Percentiles rank a stretch among this genome's conserved stretches.
Evolutionary conservation across 495 filamentous ascomycete species (phyloP).

Genomic region (Penicillium silybi): DNA sequence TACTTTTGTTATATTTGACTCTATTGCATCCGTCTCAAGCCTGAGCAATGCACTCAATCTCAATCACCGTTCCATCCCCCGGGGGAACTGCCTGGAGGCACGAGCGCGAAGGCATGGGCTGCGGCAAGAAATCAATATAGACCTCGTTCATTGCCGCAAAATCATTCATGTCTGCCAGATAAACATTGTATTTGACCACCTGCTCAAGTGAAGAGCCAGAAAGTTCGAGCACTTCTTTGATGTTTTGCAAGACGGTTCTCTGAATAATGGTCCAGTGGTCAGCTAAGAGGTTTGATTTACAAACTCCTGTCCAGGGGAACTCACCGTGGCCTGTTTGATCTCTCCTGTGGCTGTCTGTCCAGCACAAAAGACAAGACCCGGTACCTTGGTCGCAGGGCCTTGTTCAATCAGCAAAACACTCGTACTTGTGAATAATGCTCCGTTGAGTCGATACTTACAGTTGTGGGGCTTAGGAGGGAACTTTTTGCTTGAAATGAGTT

Average conservation of each 20-base stretch:
- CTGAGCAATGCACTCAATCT: constrained; percentile 39
- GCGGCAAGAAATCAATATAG: constrained; percentile 39
- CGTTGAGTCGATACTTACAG: constrained; percentile 15
- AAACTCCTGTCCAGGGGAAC: neutral
- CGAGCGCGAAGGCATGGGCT: constrained; percentile 38
- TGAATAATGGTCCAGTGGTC: neutral
- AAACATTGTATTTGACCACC: constrained; percentile 67
- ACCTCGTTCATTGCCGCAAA: constrained; percentile 62
- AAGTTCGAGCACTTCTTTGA: constrained; percentile 59
- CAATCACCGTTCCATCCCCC: constrained; percentile 35
- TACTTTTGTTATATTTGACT: too few relatives aligned
- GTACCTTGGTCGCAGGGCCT: constrained; percentile 37
- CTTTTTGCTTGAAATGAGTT: constrained; percentile 40
- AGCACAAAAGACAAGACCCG: constrained; percentile 38
- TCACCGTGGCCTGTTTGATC: constrained; percentile 38
- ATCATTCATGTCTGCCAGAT: constrained; percentile 64
- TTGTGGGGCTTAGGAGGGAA: constrained; percentile 42
- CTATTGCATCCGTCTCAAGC: constrained; percentile 2
- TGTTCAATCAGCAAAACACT: constrained; percentile 4
- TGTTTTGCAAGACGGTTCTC: constrained; percentile 48
- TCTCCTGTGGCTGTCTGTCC: constrained; percentile 42
- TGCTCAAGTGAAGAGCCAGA: constrained; percentile 57
- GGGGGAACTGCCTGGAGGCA: constrained; percentile 37
- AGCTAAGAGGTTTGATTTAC: neutral
- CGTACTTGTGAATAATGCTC: constrained; percentile 27